Base-by-base conservation (phyloP, 2,329 filamentous ascomycete species). In the Grosmannia serpens region DNA sequence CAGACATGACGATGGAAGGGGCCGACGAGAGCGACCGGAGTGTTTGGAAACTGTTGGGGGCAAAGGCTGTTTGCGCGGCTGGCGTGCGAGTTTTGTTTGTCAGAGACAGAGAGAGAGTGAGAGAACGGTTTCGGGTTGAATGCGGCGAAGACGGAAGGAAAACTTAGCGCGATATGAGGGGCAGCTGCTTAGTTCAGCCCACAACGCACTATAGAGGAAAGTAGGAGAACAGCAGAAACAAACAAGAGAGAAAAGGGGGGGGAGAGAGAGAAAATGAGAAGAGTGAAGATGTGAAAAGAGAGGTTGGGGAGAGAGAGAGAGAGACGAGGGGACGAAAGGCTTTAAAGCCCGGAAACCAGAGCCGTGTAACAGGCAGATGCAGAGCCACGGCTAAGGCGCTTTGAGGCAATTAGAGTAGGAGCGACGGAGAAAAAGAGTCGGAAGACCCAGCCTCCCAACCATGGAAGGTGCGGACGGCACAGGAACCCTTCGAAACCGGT, bases 1-100 rank as follows among this genome's bases (percentile, higher is more conserved):
- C 69, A 62, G 71, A 71, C 69, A 71, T 73, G 63, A 62, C 55
- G 53, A 20, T 55, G 57, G 49, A 17, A 8, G 59, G 3, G 2
- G 61, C 49, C 8, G 59, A 55, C 9, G 60, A 60, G 29, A 61
- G 53, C 8, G 59, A 55, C 9, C 59, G 59, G 29, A 61, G 53
- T 41, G 27, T 4, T 56, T 58, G 29, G 17, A 22, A 22, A 20
- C 35, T 41, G 11, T 9, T 11, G 20, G 29, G 11, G 20, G 44
- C 17, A 9, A 27, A 11, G 26, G 47, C 17, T 26, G 26, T n/a
- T 49, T 24, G 46, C 22, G 11, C 22, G 46, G 46, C 11, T 11
- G 35, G 47, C 31, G 49, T 7, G 35, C 27, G 44, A 13, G 29
- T 41, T n/a, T 38, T 54, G 20, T n/a, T 4, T 8, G 46, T 49